Base-by-base conservation (phyloP, 1,284 basidiomycete genomes). In the Kalmanozyma brasiliensis region DNA sequence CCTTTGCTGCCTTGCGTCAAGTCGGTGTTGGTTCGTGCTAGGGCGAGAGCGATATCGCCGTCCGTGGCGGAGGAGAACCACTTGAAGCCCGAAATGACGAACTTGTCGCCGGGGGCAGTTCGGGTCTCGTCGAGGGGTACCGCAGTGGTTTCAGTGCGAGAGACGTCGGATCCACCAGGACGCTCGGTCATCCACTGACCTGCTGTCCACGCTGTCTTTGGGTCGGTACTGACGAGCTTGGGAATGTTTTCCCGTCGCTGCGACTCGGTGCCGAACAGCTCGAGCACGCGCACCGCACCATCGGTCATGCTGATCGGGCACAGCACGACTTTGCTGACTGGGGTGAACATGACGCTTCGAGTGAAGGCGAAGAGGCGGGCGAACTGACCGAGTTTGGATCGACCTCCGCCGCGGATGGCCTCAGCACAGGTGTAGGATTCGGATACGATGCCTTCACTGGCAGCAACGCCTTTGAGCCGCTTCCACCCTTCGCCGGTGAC, bases 21-120 rank as follows among this genome's bases (percentile, higher is more conserved):
- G 37, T 74, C 62, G n/a, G 48, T 34, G 20, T 40, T 46, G 3
- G 90, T 91, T 30, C 90, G 87, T 4, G 89, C 91, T 11, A 91
- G 84, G 0, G 89, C 89, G 22, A 91, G 84, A 0, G 90, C 86
- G 16, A 91, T 83, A 53, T 91, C 85, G 66, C 88, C 88, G 71
- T 92, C 91, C 0, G 90, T 90, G 1, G 91, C 91, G 51, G 89
- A 90, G 11, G 90, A 90, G 83, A 92, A 92, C 91, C 90, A 77
- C 40, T 75, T 74, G 73, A 79, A 74, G 3, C 76, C 70, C 40
- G 62, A 52, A 22, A 77, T 46, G 30, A 65, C 35, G 29, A 59
- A 76, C 30, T 36, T 19, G 32, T 69, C 64, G 14, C 60, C 69
- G 1, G 51, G 51, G 83, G n/a, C 89, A 87, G 44, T 52, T 49